phyloP scores from a whole-genome alignment of 2,329 filamentous ascomycete genomes.

The Nothomitra cinnamomea region DNA sequence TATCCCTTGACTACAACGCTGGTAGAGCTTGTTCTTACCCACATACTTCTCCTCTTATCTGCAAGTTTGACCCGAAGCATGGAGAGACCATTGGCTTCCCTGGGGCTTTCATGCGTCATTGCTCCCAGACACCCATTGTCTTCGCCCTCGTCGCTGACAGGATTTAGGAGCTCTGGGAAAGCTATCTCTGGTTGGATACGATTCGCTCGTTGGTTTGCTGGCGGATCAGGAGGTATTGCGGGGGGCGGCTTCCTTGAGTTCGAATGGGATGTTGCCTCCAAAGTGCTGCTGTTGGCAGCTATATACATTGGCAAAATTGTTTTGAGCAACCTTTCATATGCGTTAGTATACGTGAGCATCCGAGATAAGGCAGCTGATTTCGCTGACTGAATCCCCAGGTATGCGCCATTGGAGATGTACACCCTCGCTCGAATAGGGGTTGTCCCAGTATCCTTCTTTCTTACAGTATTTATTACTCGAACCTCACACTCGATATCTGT shows the following conservation, averaged over 20 bases:
- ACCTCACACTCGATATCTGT: conserved; percentile 29
- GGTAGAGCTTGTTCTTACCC: conserved; percentile 32
- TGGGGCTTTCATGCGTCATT: conserved; percentile 28
- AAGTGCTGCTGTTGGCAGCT: conserved; percentile 30
- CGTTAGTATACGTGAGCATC: conserved; percentile 24
- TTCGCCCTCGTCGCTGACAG: conserved; percentile 16
- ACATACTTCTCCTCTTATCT: conserved; percentile 28
- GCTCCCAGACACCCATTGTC: conserved; percentile 22
- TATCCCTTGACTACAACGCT: conserved; percentile 35
- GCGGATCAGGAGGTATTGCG: conserved; percentile 30
- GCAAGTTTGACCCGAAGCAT: conserved; percentile 31
- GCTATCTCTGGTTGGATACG: conserved; percentile 15
- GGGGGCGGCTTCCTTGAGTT: conserved; percentile 38
- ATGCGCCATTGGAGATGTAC: conserved; percentile 34
- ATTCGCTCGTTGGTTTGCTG: conserved; percentile 15
- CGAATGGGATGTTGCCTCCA: conserved; percentile 28
- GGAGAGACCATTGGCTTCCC: conserved; percentile 22
- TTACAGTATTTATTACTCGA: conserved; percentile 29
- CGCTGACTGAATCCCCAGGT: conserved; percentile 18
- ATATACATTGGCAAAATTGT: conserved; percentile 33
- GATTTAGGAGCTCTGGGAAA: conserved; percentile 13
- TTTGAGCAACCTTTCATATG: conserved; percentile 36
- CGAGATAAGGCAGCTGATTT: background rate
- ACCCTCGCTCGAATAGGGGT: conserved; percentile 33
- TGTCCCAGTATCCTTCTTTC: conserved; percentile 30